A percentile compares a stretch with the other conserved stretches of the same genome.
phyloP scores from a whole-genome alignment of 495 filamentous ascomycete species.

The Penicillium crystallinum region DNA sequence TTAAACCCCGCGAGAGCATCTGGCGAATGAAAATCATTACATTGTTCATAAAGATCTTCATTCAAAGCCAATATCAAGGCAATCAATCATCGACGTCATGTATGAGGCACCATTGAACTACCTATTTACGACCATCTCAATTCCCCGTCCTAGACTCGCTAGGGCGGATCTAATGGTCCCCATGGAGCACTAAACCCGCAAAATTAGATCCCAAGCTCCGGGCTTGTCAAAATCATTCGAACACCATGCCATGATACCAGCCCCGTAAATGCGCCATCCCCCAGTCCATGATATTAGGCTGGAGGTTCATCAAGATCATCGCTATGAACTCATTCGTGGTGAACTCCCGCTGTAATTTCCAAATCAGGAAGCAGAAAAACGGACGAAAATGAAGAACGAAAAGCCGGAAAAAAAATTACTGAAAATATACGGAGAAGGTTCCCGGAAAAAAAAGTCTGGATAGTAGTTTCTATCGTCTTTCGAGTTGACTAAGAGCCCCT shows the following conservation, averaged over 20 bases:
- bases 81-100: background rate
- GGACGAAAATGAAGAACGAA: background rate
- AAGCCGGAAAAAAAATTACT: background rate
- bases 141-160: background rate
- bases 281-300: background rate
- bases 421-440: background rate
- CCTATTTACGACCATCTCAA: background rate
- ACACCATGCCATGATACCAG: background rate
- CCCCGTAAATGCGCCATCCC: background rate
- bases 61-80: too few species aligned
- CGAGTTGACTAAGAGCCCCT: slow-evolving; percentile 41
- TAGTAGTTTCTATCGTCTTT: slow-evolving; percentile 26
- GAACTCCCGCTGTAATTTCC: background rate
- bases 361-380: background rate
- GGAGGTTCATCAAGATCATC: background rate
- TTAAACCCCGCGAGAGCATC: background rate
- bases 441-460: background rate
- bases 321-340: background rate
- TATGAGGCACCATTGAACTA: background rate
- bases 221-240: background rate
- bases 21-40: background rate
- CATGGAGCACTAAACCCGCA: background rate
- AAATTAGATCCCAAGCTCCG: background rate
- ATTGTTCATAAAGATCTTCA: too few species aligned
- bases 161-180: background rate